Base-by-base conservation (phyloP, 148 eudicot species). In the Rhododendron vialii region DNA sequence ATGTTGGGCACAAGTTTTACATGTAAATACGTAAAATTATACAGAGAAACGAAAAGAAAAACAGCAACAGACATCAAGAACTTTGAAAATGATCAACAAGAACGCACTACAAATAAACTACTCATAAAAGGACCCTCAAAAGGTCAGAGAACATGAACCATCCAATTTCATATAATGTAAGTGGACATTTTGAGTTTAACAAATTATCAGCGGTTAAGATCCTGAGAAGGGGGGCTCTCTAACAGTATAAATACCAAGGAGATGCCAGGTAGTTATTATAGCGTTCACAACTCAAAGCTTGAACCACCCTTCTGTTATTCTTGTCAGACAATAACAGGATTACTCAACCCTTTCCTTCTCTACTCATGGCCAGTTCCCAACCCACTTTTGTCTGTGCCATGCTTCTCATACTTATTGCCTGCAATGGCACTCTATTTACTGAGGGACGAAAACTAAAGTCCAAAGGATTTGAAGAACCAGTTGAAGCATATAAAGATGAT, bases 391-490 rank as follows among this genome's bases (percentile, higher is more conserved):
- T 61, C 50, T 61, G 14, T 28, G 84, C 69, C 74, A 51, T 87
- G 80, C 4, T 89, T 77, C 71, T 91, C 57, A 81, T 81, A 55
- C 61, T 88, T 51, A 17, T 83, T 28, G 78, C 85, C 35, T 78
- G 86, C 78, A 82, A 82, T 55, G 85, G 33, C 82, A 80, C 83
- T 69, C 85, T 63, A 80, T 47, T 81, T 28, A 57, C 67, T 13
- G 90, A 88, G 73, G 93, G 84, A 57, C 85, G 91, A 86, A 82
- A 84, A 65, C 88, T 89, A 50, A 91, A 86, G 77, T 22, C 87
- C 65, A 38, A 78, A 76, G 79, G 65, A 83, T 61, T 83, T 20
- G 74, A 47, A 8, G 74, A 63, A 6, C 15, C 89, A 78, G 84
- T 20, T 20, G 43, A 80, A 24, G 65, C 24, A 75, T 7, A 79